Percentiles rank a stretch among this genome's conserved stretches.
Evolutionary conservation across 148 eudicot species (phyloP).

Genomic region (Rhododendron vialii): DNA sequence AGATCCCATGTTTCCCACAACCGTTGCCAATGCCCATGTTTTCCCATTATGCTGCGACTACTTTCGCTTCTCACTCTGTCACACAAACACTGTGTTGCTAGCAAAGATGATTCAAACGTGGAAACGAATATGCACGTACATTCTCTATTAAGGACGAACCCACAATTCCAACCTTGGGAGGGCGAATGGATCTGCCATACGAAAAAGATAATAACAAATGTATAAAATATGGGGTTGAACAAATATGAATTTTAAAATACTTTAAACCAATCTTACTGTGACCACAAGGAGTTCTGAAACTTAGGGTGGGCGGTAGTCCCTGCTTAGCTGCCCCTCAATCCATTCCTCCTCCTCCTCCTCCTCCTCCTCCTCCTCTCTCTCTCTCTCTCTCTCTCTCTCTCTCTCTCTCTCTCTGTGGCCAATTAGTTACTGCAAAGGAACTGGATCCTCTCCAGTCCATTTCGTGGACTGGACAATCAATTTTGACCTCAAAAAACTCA

Average conservation of each 20-base stretch:
- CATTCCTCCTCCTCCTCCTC: not conserved
- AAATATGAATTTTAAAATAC: not conserved
- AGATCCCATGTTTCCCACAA: constrained; percentile 27
- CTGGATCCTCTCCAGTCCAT: too few species aligned
- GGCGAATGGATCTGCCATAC: not conserved
- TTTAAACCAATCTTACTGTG: not conserved
- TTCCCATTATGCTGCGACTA: not conserved
- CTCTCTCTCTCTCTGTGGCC: not conserved
- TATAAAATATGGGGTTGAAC: not conserved
- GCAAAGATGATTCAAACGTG: not conserved
- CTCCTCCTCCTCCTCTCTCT: not conserved
- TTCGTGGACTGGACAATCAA: too few species aligned
- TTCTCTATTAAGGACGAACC: not conserved
- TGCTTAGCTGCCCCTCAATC: not conserved
- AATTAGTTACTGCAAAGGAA: not conserved
- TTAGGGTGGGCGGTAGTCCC: not conserved
- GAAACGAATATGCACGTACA: not conserved
- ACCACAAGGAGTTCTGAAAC: not conserved
- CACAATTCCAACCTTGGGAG: not conserved
- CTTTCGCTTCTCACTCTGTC: not conserved
- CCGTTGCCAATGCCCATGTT: not conserved
- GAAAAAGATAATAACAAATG: not conserved
- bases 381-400: not conserved
- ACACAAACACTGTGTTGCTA: not conserved
- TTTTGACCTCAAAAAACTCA: not conserved